Base-by-base conservation (phyloP, 1,139 yeast species). In the Nematodospora anomalae region DNA sequence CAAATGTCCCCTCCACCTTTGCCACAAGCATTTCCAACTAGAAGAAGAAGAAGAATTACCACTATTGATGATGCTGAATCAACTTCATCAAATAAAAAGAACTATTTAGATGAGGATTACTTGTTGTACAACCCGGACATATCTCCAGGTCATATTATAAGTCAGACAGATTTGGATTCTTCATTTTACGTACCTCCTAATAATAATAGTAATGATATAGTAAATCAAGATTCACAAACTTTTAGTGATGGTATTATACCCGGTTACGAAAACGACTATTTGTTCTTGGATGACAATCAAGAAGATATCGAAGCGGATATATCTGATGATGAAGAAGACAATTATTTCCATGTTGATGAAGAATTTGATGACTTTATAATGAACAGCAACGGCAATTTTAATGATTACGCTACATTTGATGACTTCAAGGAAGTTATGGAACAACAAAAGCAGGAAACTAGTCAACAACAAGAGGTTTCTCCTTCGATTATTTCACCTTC, bases 91-190 rank as follows among this genome's bases (percentile, higher is more conserved):
- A 38, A 32, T 13, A 43, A 43, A 16, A 45, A 44, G 37, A 40
- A 40, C 16, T 32, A 41, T 34, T 59, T 60, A 45, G 68, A 64
- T 32, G 71, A 66, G 20, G 72, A 67, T 37, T 64, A 57, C 44
- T 58, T 62, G 42, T 60, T 69, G 45, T 66, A 57, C 49, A 66
- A 69, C 46, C 67, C 76, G 6, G 66, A 68, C 46, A 64, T 69
- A 16, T 69, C 67, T 47, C 76, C 76, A 15, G 67, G 73, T 16
- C 67, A 66, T 24, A 54, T 68, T 38, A 55, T 67, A 36, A 55
- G 57, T 36, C 51, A 50, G 29, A 52, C 52, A 35, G 53, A 53
- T 35, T 41, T 53, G 36, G 47, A 55, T 33, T 55, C 57, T n/a
- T 57, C 65, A 22, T 64, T 63, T 35, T 57, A 40, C 26, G 40